Conservation (phyloP, 202 grass and related monocot genomes). For the Zoysia matrella region DNA sequence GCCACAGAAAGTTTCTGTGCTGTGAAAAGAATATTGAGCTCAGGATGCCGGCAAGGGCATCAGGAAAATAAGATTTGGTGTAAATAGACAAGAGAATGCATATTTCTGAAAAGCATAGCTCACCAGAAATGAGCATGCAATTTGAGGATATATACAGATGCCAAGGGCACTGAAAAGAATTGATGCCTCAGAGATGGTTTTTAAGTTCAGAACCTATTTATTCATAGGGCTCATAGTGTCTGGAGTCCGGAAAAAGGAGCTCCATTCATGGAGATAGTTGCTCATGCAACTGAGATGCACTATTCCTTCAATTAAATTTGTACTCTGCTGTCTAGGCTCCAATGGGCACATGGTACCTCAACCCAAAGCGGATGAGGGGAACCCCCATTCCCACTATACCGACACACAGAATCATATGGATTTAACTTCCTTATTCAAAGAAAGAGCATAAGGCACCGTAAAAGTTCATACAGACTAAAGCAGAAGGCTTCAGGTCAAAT, state of each 20-base stretch:
- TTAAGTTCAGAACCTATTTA: constrained; percentile 55
- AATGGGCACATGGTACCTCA: too few relatives aligned
- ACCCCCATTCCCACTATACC: too few relatives aligned
- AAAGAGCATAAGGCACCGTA: neutral
- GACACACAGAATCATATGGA: neutral
- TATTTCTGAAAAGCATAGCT: constrained; percentile 47
- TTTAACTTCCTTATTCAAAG: neutral
- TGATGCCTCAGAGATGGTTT: constrained; percentile 56
- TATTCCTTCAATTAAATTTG: constrained; percentile 46
- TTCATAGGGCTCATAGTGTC: constrained; percentile 46
- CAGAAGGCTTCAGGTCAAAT: constrained; percentile 45
- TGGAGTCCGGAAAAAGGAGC: constrained; percentile 41
- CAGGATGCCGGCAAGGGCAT: constrained; percentile 52
- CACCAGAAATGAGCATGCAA: constrained; percentile 49
- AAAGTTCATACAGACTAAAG: constrained; percentile 21
- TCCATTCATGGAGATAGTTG: constrained; percentile 36
- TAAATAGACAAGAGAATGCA: constrained; percentile 57
- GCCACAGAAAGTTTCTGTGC: constrained; percentile 57
- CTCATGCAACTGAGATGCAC: constrained; percentile 40
- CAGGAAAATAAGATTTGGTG: constrained; percentile 39
- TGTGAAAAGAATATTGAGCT: constrained; percentile 62
- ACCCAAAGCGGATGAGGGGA: too few relatives aligned
- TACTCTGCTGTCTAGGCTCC: too few relatives aligned
- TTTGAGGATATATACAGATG: constrained; percentile 60
- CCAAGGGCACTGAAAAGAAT: constrained; percentile 59